phyloP scores from a whole-genome alignment of 1,284 basidiomycete species.

The Mixia osmundae region DNA sequence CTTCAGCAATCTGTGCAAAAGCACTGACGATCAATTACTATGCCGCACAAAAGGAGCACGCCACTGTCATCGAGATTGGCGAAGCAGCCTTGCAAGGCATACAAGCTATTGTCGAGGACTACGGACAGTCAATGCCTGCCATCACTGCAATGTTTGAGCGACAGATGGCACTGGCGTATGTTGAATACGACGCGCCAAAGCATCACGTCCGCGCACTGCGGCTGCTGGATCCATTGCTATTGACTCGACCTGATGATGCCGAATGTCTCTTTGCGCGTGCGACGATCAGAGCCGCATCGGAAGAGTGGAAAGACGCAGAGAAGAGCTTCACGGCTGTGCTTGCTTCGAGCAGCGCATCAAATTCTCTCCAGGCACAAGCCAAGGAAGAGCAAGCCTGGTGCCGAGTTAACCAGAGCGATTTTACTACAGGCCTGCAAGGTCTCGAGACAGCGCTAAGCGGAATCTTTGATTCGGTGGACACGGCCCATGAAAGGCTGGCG shows the following conservation, averaged over 20 bases:
- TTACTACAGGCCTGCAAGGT: slow-evolving; percentile 32
- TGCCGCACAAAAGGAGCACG: slow-evolving; percentile 54
- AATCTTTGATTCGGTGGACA: slow-evolving; percentile 25
- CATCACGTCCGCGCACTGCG: slow-evolving; percentile 56
- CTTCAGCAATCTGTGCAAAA: neutral
- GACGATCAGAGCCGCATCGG: slow-evolving; percentile 40
- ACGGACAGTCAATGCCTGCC: slow-evolving; percentile 31
- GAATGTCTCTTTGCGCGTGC: slow-evolving; percentile 48
- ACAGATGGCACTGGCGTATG: slow-evolving; percentile 44
- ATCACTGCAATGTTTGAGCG: slow-evolving; percentile 7
- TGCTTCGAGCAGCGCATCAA: slow-evolving; percentile 23
- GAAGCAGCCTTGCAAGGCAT: slow-evolving; percentile 43
- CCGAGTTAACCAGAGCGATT: slow-evolving; percentile 33
- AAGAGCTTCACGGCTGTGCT: slow-evolving; percentile 33
- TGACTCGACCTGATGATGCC: slow-evolving; percentile 36
- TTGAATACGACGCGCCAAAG: slow-evolving; percentile 70
- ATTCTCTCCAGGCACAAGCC: slow-evolving; percentile 35
- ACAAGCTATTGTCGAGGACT: slow-evolving; percentile 33
- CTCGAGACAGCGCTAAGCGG: slow-evolving; percentile 37
- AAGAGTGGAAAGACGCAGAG: slow-evolving; percentile 46
- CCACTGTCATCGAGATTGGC: slow-evolving; percentile 43
- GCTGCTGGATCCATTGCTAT: slow-evolving; percentile 47
- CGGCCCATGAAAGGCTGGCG: slow-evolving; percentile 25
- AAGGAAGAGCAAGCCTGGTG: slow-evolving; percentile 75
- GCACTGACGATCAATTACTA: slow-evolving; percentile 23